phyloP scores from a whole-genome alignment of 129 eudicot genomes.

The Chrysanthemum makinoi region DNA sequence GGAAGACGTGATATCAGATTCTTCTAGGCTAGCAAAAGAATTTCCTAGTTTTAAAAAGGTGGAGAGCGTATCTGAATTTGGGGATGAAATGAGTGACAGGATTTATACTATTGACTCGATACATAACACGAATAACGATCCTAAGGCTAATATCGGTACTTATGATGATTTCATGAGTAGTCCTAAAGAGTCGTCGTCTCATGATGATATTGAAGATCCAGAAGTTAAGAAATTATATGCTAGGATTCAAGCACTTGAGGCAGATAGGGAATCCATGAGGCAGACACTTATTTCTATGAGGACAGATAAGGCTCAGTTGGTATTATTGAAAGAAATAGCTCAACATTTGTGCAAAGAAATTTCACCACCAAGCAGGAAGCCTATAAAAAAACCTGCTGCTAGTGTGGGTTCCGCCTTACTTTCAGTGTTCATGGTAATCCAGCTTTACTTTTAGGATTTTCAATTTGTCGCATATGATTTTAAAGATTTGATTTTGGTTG shows the following conservation, averaged over 20 bases:
- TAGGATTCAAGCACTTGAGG: constrained; percentile 96
- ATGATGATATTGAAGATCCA: constrained; percentile 50
- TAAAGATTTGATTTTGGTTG: not conserved
- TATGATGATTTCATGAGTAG: constrained; percentile 57
- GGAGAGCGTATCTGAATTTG: constrained; percentile 65
- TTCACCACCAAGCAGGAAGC: constrained; percentile 40
- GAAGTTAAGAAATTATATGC: constrained; percentile 74
- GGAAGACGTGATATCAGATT: constrained; percentile 38
- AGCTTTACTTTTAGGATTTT: not conserved
- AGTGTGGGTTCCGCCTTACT: constrained; percentile 42
- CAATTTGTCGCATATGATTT: constrained; percentile 1
- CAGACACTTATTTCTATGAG: constrained; percentile 83
- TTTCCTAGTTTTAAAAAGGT: constrained; percentile 45
- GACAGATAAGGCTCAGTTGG: constrained; percentile 93
- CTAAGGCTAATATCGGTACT: constrained; percentile 47
- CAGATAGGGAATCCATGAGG: constrained; percentile 92
- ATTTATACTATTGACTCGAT: constrained; percentile 78
- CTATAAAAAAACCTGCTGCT: constrained; percentile 41
- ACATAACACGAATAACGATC: constrained; percentile 50
- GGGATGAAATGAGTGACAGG: constrained; percentile 80
- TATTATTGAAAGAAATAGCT: constrained; percentile 79
- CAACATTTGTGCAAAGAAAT: constrained; percentile 72
- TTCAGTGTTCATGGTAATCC: constrained; percentile 62
- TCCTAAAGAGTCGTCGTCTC: constrained; percentile 49
- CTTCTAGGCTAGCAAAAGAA: constrained; percentile 21